Base-by-base conservation (phyloP, 805 yeast genomes). In the Sungouiozyma ichnusensis region DNA sequence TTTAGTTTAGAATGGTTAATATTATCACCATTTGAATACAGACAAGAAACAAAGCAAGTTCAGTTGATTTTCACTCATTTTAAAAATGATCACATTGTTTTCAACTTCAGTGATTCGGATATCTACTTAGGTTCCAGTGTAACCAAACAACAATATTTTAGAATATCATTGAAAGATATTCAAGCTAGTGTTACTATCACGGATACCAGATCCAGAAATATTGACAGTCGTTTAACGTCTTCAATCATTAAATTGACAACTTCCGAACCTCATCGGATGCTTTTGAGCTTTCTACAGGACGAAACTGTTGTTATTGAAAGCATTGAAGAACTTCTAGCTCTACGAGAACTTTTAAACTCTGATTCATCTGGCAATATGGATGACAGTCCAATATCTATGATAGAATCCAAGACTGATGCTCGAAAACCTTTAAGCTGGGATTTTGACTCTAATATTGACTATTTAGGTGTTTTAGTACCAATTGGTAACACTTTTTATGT, bases 401-500 rank as follows among this genome's bases (percentile, higher is more conserved):
- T 14, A 27, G 33, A 9, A 39, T 34, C 16, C 33, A 35, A 24
- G 29, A 24, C 29, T 7, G 29, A 24, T 11, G 11, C 29, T 24
- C 29, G 9, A 24, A 24, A 24, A 24, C 29, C 29, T 7, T 11
- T 24, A 24, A 24, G 11, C n/a, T 58, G 57, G 55, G 35, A 45
- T 3, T 24, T 56, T 2, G 47, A 56, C 31, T 37, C 51, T 1
- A 51, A 57, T 38, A 35, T 56, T 3, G 49, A 47, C 9, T 60
- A 60, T 41, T 31, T 52, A 24, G 65, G 65, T 37, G 20, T 60
- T 4, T 49, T 60, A 19, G 36, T 58, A 27, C 62, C 63, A 2
- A 43, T 60, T 27, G 44, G 52, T 1, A 40, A 60, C 2, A 51
- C 59, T 1, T 57, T 48, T 36, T 57, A 49, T 45, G 57, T 58